Percentiles rank a stretch among this genome's conserved stretches.
Evolutionary conservation across 2,329 filamentous ascomycete species (phyloP).

Genomic region (Sporothrix schenckii): DNA sequence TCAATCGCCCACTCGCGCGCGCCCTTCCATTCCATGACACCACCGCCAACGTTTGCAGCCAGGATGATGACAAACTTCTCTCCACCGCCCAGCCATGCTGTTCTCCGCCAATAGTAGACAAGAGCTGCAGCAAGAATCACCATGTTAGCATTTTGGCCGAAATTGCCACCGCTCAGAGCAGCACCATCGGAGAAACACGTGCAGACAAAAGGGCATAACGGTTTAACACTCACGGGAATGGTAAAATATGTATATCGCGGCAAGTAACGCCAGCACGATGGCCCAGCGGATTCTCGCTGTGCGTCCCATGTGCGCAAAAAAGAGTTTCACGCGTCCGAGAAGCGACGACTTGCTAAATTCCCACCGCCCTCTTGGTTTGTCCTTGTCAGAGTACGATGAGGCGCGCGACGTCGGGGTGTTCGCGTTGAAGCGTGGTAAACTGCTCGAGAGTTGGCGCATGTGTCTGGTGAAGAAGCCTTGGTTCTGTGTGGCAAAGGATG

Average conservation of each 20-base stretch:
- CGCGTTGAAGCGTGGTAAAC: conserved; percentile 70
- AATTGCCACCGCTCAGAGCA: conserved; percentile 9
- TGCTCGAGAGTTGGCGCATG: conserved; percentile 77
- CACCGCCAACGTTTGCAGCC: conserved; percentile 90
- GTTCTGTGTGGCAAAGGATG: conserved; percentile 78
- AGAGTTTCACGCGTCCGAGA: conserved; percentile 51
- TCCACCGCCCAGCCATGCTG: conserved; percentile 75
- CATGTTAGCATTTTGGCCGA: background rate
- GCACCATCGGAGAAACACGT: too few species aligned
- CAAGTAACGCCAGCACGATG: conserved; percentile 61
- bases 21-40: conserved; percentile 99
- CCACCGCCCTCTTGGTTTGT: conserved; percentile 69
- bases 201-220: conserved; percentile 9
- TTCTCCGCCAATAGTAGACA: conserved; percentile 68
- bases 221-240: conserved; percentile 66
- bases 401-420: conserved; percentile 35
- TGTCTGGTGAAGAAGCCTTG: conserved; percentile 86
- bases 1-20: conserved; percentile 98
- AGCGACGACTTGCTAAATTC: conserved; percentile 51
- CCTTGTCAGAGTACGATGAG: conserved; percentile 69
- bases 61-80: conserved; percentile 92
- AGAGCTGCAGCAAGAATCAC: conserved; percentile 49
- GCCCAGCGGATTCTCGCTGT: conserved; percentile 67
- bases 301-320: conserved; percentile 60
- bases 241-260: conserved; percentile 68